These are phyloP conservation scores for Thecaphora thlaspeos DNA, from an alignment of 1,284 basidiomycete species.

Conservation along the genomic window DNA sequence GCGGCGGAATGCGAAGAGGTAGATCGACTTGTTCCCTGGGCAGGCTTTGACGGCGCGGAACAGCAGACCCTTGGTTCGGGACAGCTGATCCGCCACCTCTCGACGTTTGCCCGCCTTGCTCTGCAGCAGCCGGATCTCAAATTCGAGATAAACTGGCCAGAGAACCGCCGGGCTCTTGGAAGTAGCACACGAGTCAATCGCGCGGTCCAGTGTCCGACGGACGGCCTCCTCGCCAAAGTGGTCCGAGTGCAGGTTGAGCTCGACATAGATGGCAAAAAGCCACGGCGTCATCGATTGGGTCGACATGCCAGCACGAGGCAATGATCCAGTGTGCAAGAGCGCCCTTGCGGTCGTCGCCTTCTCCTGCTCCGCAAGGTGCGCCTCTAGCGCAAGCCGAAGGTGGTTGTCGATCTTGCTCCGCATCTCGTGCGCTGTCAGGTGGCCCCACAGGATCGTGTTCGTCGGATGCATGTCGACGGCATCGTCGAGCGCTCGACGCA, in stretches of 20 bases:
- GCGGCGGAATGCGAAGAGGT: neutral
- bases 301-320: neutral
- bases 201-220: neutral
- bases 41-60: constrained; percentile 3
- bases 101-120: neutral
- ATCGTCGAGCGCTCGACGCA: neutral
- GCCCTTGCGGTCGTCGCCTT: neutral
- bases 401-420: constrained; percentile 2
- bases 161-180: neutral
- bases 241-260: constrained; percentile 1
- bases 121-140: neutral
- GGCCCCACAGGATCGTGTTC: neutral
- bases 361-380: neutral
- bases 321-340: neutral
- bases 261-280: constrained; percentile 1
- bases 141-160: neutral
- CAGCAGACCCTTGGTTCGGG: neutral
- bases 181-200: neutral
- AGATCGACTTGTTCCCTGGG: constrained; percentile 1
- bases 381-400: neutral
- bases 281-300: neutral
- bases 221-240: neutral
- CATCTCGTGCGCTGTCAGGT: constrained; percentile 2
- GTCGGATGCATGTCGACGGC: neutral
- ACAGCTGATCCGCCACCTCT: neutral